Base-by-base conservation (phyloP, 768 basidiomycete genomes). In the Kondoa subrosea region DNA sequence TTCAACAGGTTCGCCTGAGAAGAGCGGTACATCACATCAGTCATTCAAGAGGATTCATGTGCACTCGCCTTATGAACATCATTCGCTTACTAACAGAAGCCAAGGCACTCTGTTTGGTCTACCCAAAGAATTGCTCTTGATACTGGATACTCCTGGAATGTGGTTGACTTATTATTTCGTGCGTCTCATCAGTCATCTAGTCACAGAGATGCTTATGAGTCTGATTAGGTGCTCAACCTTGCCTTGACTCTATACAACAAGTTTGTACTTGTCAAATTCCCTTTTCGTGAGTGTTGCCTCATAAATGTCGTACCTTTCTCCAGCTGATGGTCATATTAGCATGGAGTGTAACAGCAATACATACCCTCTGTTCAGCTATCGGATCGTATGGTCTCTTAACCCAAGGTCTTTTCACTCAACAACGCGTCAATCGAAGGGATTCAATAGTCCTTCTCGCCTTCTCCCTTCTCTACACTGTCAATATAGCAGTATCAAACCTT, bases 241-340 rank as follows among this genome's bases (percentile, higher is more conserved):
- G 82, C 84, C 15, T 83, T 99, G 71, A 97, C 93, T 4, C 80
- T 99, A 57, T 95, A 89, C 78, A 99, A 99, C 82, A 99, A 99
- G 78, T 81, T 84, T 34, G 85, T 97, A 21, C 84, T 99, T 21
- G 85, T 88, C 65, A 84, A 82, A 67, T 97, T 97, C 75, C 95
- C 95, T 0, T 97, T 89, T 74, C 92, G 92, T 1, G 80, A 88
- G 90, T 1, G 82, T 99, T 27, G 96, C 93, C 1, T 91, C 8
- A 21, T 50, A n/a, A n/a, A n/a, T n/a, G n/a, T n/a, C n/a, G n/a
- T n/a, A n/a, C n/a, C n/a, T n/a, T n/a, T n/a, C n/a, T n/a, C n/a
- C n/a, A n/a, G n/a, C n/a, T n/a, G n/a, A n/a, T n/a, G n/a, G n/a
- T n/a, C n/a, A n/a, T 50, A 8, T 21, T 8, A 50, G 40, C 40